Conservation (phyloP, 495 filamentous ascomycete genomes). For the Penicillium alfredii region DNA sequence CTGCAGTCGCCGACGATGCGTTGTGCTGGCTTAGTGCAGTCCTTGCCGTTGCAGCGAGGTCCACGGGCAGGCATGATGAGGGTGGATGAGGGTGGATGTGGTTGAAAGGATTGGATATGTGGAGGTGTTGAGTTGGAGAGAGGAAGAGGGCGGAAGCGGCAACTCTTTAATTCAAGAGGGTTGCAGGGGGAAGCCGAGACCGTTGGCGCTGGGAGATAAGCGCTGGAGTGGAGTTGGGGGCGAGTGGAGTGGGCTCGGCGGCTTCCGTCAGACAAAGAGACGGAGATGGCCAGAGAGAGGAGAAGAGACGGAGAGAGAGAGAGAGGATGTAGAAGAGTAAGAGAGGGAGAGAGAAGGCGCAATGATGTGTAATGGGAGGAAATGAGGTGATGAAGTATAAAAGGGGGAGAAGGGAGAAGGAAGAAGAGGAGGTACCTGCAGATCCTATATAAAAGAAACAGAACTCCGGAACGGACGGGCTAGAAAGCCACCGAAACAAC, state of each 20-base stretch:
- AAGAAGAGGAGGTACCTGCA: slow-evolving; percentile 9
- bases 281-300: slow-evolving; percentile 12
- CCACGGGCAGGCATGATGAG: slow-evolving; percentile 62
- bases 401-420: slow-evolving; percentile 33
- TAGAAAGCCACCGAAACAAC: slow-evolving; percentile 19
- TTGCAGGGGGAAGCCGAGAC: neutral
- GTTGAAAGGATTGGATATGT: too few relatives aligned
- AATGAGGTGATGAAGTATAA: slow-evolving; percentile 15
- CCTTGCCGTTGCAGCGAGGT: slow-evolving; percentile 79
- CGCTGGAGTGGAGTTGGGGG: slow-evolving; percentile 11
- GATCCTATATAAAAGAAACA: slow-evolving; percentile 19
- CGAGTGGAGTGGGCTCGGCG: slow-evolving; percentile 26
- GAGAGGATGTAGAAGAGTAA: slow-evolving; percentile 32
- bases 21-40: slow-evolving; percentile 79
- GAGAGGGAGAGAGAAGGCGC: slow-evolving; percentile 31
- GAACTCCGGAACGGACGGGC: slow-evolving; percentile 26
- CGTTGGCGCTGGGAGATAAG: slow-evolving; percentile 10
- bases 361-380: too few relatives aligned
- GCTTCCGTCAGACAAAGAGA: slow-evolving; percentile 24
- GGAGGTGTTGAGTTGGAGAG: too few relatives aligned
- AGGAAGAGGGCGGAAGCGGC: neutral
- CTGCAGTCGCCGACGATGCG: slow-evolving; percentile 93
- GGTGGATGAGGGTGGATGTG: slow-evolving; percentile 9
- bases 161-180: slow-evolving; percentile 1
- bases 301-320: slow-evolving; percentile 23